Percentiles rank a stretch among this genome's conserved stretches.
These are phyloP conservation scores for Cystobasidium slooffiae DNA, from an alignment of 1,284 basidiomycete species.

Conservation along the genomic window DNA sequence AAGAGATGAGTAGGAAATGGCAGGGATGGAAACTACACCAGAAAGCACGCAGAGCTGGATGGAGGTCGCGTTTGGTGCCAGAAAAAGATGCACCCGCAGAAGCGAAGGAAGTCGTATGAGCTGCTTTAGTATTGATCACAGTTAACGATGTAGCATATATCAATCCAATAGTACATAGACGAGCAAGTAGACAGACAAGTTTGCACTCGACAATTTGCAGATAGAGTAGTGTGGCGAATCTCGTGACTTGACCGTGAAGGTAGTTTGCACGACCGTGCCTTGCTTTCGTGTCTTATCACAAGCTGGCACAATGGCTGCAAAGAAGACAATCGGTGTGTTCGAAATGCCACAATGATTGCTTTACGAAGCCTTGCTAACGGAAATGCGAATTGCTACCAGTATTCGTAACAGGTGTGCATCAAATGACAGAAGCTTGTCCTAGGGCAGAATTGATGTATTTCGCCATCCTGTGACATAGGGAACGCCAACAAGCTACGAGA, in stretches of 20 bases:
- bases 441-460: neutral
- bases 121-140: neutral
- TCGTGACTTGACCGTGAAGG: too few relatives aligned
- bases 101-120: conserved; percentile 4
- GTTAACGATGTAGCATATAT: neutral
- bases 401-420: conserved; percentile 9
- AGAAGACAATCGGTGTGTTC: conserved; percentile 7
- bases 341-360: neutral
- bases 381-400: neutral
- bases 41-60: conserved; percentile 2
- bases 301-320: conserved; percentile 1
- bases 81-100: neutral
- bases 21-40: conserved; percentile 10
- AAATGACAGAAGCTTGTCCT: neutral
- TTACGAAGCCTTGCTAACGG: neutral
- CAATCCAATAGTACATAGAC: too few relatives aligned
- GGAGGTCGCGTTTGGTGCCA: conserved; percentile 7
- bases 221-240: too few relatives aligned
- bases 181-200: too few relatives aligned
- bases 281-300: neutral
- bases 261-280: neutral
- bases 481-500: conserved; percentile 78
- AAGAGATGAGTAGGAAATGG: neutral
- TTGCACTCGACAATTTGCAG: too few relatives aligned
- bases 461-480: conserved; percentile 42